These are phyloP conservation scores for Lenwebbia sp. DNA, from an alignment of 345 rosid genomes.

Conservation along the genomic window DNA sequence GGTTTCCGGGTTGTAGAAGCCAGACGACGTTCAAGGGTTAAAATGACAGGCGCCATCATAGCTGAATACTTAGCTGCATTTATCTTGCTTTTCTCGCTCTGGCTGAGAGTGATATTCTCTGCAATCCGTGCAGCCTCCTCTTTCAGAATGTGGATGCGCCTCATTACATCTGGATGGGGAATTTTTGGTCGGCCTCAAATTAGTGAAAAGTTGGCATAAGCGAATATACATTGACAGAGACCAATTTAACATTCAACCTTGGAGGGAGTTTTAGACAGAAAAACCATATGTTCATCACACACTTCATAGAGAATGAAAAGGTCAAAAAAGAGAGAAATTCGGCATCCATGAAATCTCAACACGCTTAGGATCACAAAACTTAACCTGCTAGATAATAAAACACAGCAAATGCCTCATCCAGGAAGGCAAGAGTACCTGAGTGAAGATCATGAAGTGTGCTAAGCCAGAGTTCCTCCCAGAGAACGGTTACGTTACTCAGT, in stretches of 20 bases:
- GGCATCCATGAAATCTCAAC: not conserved
- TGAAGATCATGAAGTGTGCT: slow-evolving; percentile 96
- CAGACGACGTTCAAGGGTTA: slow-evolving; percentile 84
- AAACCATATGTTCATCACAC: not conserved
- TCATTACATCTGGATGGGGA: slow-evolving; percentile 50
- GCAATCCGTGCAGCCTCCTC: slow-evolving; percentile 86
- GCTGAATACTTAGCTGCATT: slow-evolving; percentile 89
- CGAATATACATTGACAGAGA: not conserved
- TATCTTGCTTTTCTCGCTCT: slow-evolving; percentile 76
- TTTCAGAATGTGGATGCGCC: slow-evolving; percentile 72
- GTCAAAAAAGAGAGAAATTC: not conserved
- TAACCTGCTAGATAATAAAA: not conserved
- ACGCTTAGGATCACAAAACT: not conserved
- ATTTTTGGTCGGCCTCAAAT: not conserved
- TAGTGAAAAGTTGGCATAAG: not conserved
- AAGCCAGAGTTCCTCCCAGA: slow-evolving; percentile 98
- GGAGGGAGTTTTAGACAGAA: not conserved
- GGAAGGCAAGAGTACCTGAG: slow-evolving; percentile 42
- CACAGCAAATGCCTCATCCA: not conserved
- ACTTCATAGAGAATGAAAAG: not conserved
- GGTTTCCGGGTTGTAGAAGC: slow-evolving; percentile 83
- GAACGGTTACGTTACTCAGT: slow-evolving; percentile 82
- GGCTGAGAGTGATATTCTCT: slow-evolving; percentile 79
- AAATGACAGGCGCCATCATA: slow-evolving; percentile 90
- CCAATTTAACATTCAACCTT: not conserved